Evolutionary conservation across 1,284 basidiomycete genomes (phyloP).

Genomic region (Apiotrichum domesticum): DNA sequence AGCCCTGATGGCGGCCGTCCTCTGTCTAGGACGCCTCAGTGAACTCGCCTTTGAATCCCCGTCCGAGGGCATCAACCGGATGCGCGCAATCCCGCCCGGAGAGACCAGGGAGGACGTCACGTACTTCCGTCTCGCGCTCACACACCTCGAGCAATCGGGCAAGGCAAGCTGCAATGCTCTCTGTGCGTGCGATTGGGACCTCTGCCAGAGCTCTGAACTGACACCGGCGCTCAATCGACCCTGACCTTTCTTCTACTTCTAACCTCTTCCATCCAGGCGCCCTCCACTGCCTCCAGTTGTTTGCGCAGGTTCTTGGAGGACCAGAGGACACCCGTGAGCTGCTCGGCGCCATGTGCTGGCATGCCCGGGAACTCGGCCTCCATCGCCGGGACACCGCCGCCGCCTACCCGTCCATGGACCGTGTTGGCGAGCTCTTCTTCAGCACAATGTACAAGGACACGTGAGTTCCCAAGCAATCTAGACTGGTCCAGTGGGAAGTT

Average conservation of each 20-base stretch:
- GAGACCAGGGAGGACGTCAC: conserved; percentile 25
- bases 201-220: too few relatives aligned
- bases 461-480: conserved; percentile 15
- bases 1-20: conserved; percentile 20
- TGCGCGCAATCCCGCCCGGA: conserved; percentile 1
- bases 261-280: conserved; percentile 14
- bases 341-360: conserved; percentile 27
- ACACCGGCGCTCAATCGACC: too few relatives aligned
- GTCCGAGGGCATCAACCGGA: not conserved
- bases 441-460: conserved; percentile 26
- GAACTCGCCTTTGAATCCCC: conserved; percentile 11
- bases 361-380: conserved; percentile 24
- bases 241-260: not conserved
- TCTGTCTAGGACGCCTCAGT: conserved; percentile 18
- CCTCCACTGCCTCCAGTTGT: conserved; percentile 24
- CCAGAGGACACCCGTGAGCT: conserved; percentile 22
- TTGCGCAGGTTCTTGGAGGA: conserved; percentile 20
- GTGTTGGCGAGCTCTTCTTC: conserved; percentile 22
- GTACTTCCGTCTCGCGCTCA: conserved; percentile 24
- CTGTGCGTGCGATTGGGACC: conserved; percentile 16
- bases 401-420: conserved; percentile 19
- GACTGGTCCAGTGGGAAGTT: too few relatives aligned
- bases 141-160: conserved; percentile 20
- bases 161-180: conserved; percentile 20
- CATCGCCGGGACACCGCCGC: conserved; percentile 22